Evolutionary conservation across 768 basidiomycete species (phyloP).

Genomic region (Lactarius quietus): DNA sequence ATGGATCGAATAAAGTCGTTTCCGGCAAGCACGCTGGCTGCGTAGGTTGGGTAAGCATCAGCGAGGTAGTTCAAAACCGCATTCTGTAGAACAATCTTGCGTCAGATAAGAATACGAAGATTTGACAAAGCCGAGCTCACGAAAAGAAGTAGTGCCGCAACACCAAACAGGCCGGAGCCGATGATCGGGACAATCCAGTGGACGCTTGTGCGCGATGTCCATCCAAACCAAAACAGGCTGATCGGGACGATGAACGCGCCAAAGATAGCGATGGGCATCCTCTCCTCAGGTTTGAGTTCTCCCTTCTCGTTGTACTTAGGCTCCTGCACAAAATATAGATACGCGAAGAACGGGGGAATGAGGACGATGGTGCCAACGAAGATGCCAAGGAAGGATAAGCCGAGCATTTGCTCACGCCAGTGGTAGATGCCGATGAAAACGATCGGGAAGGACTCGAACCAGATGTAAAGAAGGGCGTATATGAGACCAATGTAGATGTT

Average conservation of each 20-base stretch:
- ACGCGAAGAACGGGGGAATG: slow-evolving; percentile 23
- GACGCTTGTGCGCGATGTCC: slow-evolving; percentile 30
- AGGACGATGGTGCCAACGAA: slow-evolving; percentile 16
- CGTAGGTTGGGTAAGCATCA: too few relatives aligned
- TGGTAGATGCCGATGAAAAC: slow-evolving; percentile 36
- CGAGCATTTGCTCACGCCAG: too few relatives aligned
- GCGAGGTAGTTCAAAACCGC: too few relatives aligned
- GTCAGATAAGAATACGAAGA: slow-evolving; percentile 18
- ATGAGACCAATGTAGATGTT: slow-evolving; percentile 35
- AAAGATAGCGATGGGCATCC: slow-evolving; percentile 35
- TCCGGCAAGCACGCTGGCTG: slow-evolving; percentile 35
- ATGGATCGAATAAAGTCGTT: slow-evolving; percentile 35
- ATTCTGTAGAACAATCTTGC: not conserved
- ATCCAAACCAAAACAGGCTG: slow-evolving; percentile 37
- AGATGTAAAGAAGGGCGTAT: slow-evolving; percentile 36
- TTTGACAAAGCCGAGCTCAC: slow-evolving; percentile 25
- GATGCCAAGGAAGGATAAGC: too few relatives aligned
- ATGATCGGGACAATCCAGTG: slow-evolving; percentile 39
- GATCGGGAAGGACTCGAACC: slow-evolving; percentile 36
- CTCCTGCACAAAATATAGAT: slow-evolving; percentile 23
- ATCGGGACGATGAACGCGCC: slow-evolving; percentile 35
- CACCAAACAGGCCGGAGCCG: too few relatives aligned
- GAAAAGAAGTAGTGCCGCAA: slow-evolving; percentile 36
- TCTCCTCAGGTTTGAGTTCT: too few relatives aligned
- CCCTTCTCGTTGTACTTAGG: slow-evolving; percentile 23